A percentile compares a stretch with the other conserved stretches of the same genome.
These are phyloP conservation scores for Porcisia hertigi DNA, from an alignment of 208 protist species.

Conservation along the genomic window DNA sequence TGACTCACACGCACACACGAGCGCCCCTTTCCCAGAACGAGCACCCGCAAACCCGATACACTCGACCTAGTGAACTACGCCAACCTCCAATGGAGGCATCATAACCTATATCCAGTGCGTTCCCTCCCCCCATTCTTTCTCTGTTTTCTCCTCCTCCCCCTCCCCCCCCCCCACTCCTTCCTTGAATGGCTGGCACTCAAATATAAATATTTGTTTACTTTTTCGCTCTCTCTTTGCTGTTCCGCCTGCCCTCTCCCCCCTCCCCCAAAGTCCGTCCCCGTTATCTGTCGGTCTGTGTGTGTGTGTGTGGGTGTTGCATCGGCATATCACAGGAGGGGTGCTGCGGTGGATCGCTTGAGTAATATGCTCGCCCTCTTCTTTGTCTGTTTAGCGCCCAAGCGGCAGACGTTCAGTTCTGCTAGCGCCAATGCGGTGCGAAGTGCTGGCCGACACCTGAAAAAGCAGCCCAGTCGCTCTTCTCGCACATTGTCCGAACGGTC, in stretches of 20 bases:
- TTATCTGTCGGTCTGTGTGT: not conserved
- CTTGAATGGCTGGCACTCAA: too few species aligned
- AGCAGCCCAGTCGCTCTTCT: not conserved
- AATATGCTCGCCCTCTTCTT: constrained; percentile 5
- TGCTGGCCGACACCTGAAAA: not conserved
- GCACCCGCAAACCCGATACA: not conserved
- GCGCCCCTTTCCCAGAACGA: not conserved
- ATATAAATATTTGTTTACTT: not conserved
- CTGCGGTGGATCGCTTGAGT: not conserved
- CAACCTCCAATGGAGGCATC: not conserved
- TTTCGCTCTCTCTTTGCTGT: not conserved
- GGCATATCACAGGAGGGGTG: not conserved
- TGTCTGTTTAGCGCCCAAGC: constrained; percentile 3
- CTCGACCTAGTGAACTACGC: not conserved
- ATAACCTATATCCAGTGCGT: not conserved
- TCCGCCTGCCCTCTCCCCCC: not conserved
- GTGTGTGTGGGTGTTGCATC: not conserved
- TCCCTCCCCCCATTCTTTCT: not conserved
- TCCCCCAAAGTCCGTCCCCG: too few species aligned
- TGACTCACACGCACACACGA: not conserved
- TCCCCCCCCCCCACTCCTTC: too few species aligned
- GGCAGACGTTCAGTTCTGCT: not conserved
- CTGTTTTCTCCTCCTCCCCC: not conserved
- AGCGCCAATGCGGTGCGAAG: not conserved
- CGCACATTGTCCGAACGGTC: not conserved